phyloP scores from a whole-genome alignment of 257 asterid species.

The Solanum clarkiae region DNA sequence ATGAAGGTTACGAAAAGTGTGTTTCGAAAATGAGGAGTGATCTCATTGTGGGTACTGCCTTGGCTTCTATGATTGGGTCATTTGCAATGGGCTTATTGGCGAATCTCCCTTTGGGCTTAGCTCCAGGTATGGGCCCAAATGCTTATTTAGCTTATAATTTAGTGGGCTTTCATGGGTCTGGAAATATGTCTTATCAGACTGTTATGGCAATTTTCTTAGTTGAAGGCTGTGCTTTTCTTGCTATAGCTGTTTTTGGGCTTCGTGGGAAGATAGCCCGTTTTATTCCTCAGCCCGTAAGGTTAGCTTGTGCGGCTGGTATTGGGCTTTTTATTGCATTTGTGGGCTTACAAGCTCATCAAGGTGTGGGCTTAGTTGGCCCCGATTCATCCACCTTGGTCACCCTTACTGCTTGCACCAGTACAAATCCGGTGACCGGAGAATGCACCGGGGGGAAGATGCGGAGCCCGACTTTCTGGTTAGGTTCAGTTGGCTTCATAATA shows the following conservation, averaged over 20 bases:
- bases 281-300: constrained; percentile 41
- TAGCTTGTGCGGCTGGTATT: constrained; percentile 57
- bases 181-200: constrained; percentile 40
- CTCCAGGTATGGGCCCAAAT: constrained; percentile 79
- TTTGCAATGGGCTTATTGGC: constrained; percentile 67
- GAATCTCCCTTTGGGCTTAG: constrained; percentile 60
- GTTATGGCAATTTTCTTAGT: constrained; percentile 58
- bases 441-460: constrained; percentile 53
- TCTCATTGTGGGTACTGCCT: constrained; percentile 49
- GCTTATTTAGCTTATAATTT: constrained; percentile 56
- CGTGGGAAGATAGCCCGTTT: constrained; percentile 55
- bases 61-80: constrained; percentile 63
- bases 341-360: constrained; percentile 57
- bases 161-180: constrained; percentile 74
- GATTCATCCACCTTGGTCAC: constrained; percentile 42
- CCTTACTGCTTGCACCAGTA: constrained; percentile 30
- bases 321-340: constrained; percentile 69
- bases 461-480: constrained; percentile 75
- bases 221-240: constrained; percentile 57
- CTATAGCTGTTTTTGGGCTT: constrained; percentile 53
- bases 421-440: constrained; percentile 32
- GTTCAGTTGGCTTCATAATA: constrained; percentile 39
- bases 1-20: constrained; percentile 47
- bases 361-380: constrained; percentile 61
- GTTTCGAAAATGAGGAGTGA: constrained; percentile 43